Evolutionary conservation across 139 green algal genomes (phyloP).

Genomic region (Deuterostichococcus epilithicus): DNA sequence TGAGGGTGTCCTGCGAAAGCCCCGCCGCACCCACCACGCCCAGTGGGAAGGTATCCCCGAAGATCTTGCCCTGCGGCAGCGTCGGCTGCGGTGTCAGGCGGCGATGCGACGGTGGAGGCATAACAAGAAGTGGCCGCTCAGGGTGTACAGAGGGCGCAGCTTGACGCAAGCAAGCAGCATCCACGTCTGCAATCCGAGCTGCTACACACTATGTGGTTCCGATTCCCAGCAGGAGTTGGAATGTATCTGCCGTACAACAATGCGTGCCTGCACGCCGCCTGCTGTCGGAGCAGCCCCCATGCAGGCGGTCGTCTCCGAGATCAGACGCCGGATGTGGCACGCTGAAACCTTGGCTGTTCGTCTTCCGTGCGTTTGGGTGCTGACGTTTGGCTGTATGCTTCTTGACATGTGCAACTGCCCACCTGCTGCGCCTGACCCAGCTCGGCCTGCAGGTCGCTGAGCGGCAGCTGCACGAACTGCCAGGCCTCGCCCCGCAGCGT

Average conservation of each 20-base stretch:
- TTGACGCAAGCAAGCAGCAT: not conserved
- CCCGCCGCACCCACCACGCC: slow-evolving; percentile 18
- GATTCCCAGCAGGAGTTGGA: not conserved
- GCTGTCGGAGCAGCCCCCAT: no score
- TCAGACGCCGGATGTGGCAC: no score
- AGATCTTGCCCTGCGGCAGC: slow-evolving; percentile 48
- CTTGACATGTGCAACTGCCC: not conserved
- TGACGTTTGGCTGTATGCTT: no score
- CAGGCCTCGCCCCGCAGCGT: slow-evolving; percentile 91
- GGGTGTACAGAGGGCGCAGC: not conserved
- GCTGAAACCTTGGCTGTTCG: no score
- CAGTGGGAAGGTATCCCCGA: slow-evolving; percentile 58
- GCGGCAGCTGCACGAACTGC: slow-evolving; percentile 95
- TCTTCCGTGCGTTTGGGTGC: no score
- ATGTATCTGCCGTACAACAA: no score
- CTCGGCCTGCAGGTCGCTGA: slow-evolving; percentile 64
- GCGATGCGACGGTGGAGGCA: no score
- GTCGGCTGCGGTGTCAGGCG: no score
- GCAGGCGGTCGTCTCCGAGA: no score
- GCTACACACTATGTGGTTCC: not conserved
- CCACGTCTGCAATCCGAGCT: not conserved
- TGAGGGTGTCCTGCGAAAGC: slow-evolving; percentile 40
- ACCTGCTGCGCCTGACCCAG: slow-evolving; percentile 48
- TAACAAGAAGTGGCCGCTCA: not conserved
- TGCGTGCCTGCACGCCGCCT: no score